These are phyloP conservation scores for Fusarium sarcochroum DNA, from an alignment of 2,329 filamentous ascomycete species.

Conservation along the genomic window DNA sequence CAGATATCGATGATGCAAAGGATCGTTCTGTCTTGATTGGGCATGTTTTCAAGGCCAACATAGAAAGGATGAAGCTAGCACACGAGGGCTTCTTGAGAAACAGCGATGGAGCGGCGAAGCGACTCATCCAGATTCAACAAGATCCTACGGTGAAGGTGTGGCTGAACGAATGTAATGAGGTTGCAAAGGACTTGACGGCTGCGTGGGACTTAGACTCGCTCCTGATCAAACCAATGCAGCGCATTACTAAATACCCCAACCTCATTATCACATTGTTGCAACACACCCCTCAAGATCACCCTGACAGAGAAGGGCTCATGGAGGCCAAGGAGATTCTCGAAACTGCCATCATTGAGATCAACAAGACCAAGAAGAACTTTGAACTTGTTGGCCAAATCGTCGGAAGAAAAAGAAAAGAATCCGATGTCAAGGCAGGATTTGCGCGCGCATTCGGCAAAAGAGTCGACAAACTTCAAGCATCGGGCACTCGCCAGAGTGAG, in stretches of 20 bases:
- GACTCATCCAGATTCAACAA: slow-evolving; percentile 73
- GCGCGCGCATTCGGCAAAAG: slow-evolving; percentile 92
- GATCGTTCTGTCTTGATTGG: slow-evolving; percentile 68
- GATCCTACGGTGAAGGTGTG: slow-evolving; percentile 81
- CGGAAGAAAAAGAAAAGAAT: slow-evolving; percentile 86
- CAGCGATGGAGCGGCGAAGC: slow-evolving; percentile 73
- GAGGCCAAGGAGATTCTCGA: slow-evolving; percentile 68
- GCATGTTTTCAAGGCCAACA: slow-evolving; percentile 67
- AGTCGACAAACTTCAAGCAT: slow-evolving; percentile 84
- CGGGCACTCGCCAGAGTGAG: slow-evolving; percentile 73
- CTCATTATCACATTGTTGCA: slow-evolving; percentile 85
- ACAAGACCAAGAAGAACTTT: slow-evolving; percentile 95
- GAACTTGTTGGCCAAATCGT: slow-evolving; percentile 94
- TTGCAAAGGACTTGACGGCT: slow-evolving; percentile 90
- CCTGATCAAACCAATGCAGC: slow-evolving; percentile 97
- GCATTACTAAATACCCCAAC: slow-evolving; percentile 93
- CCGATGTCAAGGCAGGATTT: slow-evolving; percentile 85
- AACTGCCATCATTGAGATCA: slow-evolving; percentile 85
- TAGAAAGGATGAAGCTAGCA: slow-evolving; percentile 71
- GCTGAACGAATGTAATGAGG: slow-evolving; percentile 93
- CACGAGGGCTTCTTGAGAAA: slow-evolving; percentile 75
- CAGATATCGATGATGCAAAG: slow-evolving; percentile 64
- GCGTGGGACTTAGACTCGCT: slow-evolving; percentile 97
- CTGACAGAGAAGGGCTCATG: slow-evolving; percentile 78
- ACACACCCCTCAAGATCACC: slow-evolving; percentile 84